Base-by-base conservation (phyloP, 768 basidiomycete genomes). In the Suillus cothurnatus region DNA sequence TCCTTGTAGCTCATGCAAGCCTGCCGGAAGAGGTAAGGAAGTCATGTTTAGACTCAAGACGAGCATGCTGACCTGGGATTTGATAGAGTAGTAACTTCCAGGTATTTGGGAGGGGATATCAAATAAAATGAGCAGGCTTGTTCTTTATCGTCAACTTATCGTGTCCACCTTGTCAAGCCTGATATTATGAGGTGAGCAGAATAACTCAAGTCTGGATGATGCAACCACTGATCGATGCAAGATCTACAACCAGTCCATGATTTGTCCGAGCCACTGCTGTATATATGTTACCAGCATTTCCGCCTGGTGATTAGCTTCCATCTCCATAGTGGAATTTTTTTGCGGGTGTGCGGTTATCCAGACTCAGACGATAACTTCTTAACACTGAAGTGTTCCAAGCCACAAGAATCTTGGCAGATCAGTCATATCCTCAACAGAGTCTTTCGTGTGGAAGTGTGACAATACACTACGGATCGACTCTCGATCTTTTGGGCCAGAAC, bases 1-100 rank as follows among this genome's bases (percentile, higher is more conserved):
- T 70, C 71, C 61, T 80, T 78, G 71, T 70, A 70, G 64, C 76
- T 77, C 56, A 81, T 67, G 1, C 70, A 55, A 69, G 68, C 47
- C 75, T 76, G 39, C 15, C 15, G 7, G 26, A 36, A 60, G 43
- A 60, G 39, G 43, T 60, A 4, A 45, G n/a, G 21, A n/a, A 28
- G 32, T n/a, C 21, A 4, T 32, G 9, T 36, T 15, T 6, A 41
- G 39, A 28, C 21, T 31, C 47, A 31, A 7, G 11, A 12, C 11
- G 1, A 11, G 49, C 36, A 41, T 9, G 63, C 61, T 23, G 3
- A 69, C 79, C 76, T 74, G 23, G 73, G 70, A 60, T 77, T 79
- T 72, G 72, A 77, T 3, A 11, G 73, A 76, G 75, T 74, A 76
- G 26, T 64, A 66, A n/a, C 68, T 70, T 23, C 66, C 70, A 5